Percentiles rank a stretch among this genome's conserved stretches.
Conservation (phyloP, 2,329 filamentous ascomycete genomes). For the Hawksworthiomyces lignivorus region DNA sequence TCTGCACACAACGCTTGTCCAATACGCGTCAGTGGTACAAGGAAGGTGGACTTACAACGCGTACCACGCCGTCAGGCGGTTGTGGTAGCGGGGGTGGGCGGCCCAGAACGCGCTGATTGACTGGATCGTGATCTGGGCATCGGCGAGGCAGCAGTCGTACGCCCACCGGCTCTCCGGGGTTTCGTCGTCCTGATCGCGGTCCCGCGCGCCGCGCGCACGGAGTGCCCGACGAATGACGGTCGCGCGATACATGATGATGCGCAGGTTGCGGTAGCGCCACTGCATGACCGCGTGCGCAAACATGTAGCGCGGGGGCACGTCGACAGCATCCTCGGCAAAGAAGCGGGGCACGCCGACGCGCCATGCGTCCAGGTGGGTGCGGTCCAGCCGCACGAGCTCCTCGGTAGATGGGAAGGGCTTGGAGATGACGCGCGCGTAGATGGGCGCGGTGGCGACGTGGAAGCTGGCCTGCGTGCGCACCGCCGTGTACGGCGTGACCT, state of each 20-base stretch:
- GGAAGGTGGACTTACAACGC: conserved; percentile 20
- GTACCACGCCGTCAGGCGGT: conserved; percentile 36
- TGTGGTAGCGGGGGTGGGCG: conserved; percentile 23
- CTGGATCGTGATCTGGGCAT: conserved; percentile 32
- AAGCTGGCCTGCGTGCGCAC: conserved; percentile 25
- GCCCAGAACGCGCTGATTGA: conserved; percentile 32
- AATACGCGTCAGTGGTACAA: no score
- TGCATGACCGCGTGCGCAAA: conserved; percentile 34
- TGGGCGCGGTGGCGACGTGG: conserved; percentile 34
- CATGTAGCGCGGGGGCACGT: conserved; percentile 27
- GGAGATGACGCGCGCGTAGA: conserved; percentile 38
- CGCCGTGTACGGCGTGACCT: conserved; percentile 35
- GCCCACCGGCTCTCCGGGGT: conserved; percentile 13
- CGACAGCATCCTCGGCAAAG: conserved; percentile 24
- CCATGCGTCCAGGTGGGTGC: conserved; percentile 31
- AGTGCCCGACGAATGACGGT: conserved; percentile 34
- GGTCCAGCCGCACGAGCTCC: conserved; percentile 33
- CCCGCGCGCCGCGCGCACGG: conserved; percentile 3
- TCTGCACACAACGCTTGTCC: no score
- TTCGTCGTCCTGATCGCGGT: no score
- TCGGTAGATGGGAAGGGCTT: conserved; percentile 32
- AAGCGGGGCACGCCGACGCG: conserved; percentile 26
- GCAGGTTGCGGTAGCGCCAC: conserved; percentile 36
- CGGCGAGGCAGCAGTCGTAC: conserved; percentile 29
- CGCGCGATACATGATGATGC: conserved; percentile 40